These are phyloP conservation scores for Fusarium clavum DNA, from an alignment of 2,329 filamentous ascomycete genomes.

Conservation along the genomic window DNA sequence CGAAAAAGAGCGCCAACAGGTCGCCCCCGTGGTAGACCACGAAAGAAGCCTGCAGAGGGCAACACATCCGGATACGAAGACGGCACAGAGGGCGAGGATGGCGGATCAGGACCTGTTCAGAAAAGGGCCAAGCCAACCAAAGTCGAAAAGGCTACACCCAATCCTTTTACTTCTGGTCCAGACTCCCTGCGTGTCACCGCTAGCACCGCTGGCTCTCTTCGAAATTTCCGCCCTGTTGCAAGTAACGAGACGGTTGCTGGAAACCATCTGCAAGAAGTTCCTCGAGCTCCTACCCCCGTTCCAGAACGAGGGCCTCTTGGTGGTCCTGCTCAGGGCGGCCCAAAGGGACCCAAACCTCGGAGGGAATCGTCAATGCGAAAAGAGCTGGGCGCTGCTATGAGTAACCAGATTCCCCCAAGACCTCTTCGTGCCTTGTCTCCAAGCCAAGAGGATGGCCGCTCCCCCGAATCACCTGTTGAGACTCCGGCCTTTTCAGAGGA, in stretches of 20 bases:
- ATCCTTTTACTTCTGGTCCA: conserved; percentile 76
- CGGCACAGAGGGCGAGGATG: conserved; percentile 69
- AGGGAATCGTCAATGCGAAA: conserved; percentile 70
- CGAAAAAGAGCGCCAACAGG: conserved; percentile 61
- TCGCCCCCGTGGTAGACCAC: conserved; percentile 66
- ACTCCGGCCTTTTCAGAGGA: conserved; percentile 68
- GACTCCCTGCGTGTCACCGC: conserved; percentile 91
- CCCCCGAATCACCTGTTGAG: conserved; percentile 65
- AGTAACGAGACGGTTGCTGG: conserved; percentile 57
- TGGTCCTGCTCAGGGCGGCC: conserved; percentile 47
- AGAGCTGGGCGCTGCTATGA: conserved; percentile 61
- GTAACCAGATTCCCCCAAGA: conserved; percentile 57
- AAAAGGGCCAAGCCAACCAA: conserved; percentile 85
- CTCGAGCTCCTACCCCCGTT: conserved; percentile 81
- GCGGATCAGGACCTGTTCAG: conserved; percentile 53
- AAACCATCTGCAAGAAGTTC: conserved; percentile 75
- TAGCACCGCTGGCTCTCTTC: conserved; percentile 88
- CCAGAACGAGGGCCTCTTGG: conserved; percentile 60
- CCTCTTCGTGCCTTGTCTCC: conserved; percentile 56
- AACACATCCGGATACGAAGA: conserved; percentile 82
- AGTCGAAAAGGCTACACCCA: conserved; percentile 77
- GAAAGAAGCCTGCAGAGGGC: conserved; percentile 67
- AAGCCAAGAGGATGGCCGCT: conserved; percentile 63
- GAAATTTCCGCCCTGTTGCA: conserved; percentile 80
- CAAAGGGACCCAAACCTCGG: conserved; percentile 57